Conservation (phyloP, 306 rosid genomes). For the Quercus dentata region DNA sequence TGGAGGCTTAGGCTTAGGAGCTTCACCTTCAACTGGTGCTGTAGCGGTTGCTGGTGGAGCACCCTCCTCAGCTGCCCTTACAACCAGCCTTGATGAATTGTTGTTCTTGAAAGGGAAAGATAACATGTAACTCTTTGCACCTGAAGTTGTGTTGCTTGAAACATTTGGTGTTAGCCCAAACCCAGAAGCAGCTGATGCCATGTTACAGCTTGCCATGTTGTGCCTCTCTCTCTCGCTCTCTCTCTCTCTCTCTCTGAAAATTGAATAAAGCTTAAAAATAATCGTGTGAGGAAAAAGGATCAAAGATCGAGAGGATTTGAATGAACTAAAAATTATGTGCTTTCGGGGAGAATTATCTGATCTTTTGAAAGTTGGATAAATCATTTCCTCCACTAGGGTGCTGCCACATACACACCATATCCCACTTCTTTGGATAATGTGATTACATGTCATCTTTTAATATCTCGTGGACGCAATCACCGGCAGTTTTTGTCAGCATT, state of each 20-base stretch:
- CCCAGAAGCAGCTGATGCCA: conserved; percentile 83
- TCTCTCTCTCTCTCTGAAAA: not conserved
- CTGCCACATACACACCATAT: conserved; percentile 73
- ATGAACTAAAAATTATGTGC: conserved; percentile 22
- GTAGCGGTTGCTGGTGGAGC: conserved; percentile 42
- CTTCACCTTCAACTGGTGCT: conserved; percentile 27
- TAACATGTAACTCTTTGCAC: conserved; percentile 30
- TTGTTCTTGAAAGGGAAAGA: conserved; percentile 40
- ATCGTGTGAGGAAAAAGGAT: not conserved
- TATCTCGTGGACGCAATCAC: not conserved
- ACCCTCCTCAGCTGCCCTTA: conserved; percentile 59
- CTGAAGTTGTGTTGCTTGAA: conserved; percentile 32
- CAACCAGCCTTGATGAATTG: conserved; percentile 47
- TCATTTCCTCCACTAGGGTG: conserved; percentile 58
- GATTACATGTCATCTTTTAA: conserved; percentile 21
- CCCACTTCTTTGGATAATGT: conserved; percentile 56
- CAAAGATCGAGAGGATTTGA: conserved; percentile 40
- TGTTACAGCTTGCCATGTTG: conserved; percentile 54
- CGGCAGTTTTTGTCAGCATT: too few species aligned
- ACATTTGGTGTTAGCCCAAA: conserved; percentile 56
- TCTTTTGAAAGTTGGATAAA: conserved; percentile 30
- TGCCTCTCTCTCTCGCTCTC: too few species aligned
- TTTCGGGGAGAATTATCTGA: conserved; percentile 43
- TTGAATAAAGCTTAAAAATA: conserved; percentile 4
- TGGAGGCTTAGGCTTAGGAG: conserved; percentile 38